Evolutionary conservation across 352 stramenopile species (phyloP).

Genomic region (Phytophthora tentaculata): DNA sequence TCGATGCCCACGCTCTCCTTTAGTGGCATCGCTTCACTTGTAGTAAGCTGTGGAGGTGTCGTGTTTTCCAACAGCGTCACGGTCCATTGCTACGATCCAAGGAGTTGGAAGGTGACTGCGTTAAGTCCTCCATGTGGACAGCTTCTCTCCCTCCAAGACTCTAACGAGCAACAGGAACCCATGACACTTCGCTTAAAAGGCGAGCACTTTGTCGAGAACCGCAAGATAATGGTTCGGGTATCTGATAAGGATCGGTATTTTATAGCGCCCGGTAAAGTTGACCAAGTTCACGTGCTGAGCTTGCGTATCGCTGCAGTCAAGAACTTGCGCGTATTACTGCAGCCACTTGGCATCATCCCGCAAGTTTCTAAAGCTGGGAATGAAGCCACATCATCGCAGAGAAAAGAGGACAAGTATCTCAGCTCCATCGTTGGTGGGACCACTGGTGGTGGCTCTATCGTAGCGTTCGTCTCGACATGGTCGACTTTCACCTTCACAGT

Average conservation of each 20-base stretch:
- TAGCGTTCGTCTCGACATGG: slow-evolving; percentile 13
- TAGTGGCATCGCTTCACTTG: slow-evolving; percentile 55
- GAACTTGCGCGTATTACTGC: slow-evolving; percentile 48
- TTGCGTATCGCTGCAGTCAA: slow-evolving; percentile 58
- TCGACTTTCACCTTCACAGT: slow-evolving; percentile 56
- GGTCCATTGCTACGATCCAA: slow-evolving; percentile 76
- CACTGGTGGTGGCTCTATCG: slow-evolving; percentile 16
- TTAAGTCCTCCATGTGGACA: slow-evolving; percentile 60
- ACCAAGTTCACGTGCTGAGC: slow-evolving; percentile 58
- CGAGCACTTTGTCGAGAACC: slow-evolving; percentile 74
- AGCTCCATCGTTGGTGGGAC: slow-evolving; percentile 12
- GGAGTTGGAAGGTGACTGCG: slow-evolving; percentile 48
- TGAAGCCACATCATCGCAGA: slow-evolving; percentile 10
- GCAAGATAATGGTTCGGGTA: slow-evolving; percentile 62
- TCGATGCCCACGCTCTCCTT: slow-evolving; percentile 62
- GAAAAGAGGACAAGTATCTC: slow-evolving; percentile 39
- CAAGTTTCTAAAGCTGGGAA: slow-evolving; percentile 1
- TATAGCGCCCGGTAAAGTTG: slow-evolving; percentile 36
- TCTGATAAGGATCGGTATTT: slow-evolving; percentile 55
- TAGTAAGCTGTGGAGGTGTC: slow-evolving; percentile 51
- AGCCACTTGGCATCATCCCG: slow-evolving; percentile 27
- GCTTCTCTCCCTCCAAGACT: slow-evolving; percentile 13
- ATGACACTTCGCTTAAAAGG: slow-evolving; percentile 53
- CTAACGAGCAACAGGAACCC: slow-evolving; percentile 12
- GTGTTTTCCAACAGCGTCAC: slow-evolving; percentile 71